Evolutionary conservation across 2,329 filamentous ascomycete genomes (phyloP), one percentile per base, ranked within the genome.

Genomic region (Neopestalotiopsis sp.): DNA sequence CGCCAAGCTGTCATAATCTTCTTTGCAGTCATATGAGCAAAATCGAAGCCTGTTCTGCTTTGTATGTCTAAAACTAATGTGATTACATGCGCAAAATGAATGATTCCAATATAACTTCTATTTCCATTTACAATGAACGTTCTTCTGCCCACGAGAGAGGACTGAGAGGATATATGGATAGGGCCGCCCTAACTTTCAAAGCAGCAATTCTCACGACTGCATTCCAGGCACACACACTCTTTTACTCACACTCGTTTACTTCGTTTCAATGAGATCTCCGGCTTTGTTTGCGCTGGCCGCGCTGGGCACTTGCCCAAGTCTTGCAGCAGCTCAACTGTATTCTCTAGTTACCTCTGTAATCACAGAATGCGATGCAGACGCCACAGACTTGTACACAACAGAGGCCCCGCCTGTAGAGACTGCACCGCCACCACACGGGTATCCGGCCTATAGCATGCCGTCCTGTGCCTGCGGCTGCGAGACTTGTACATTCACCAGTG

Each of bases 401-500:
- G 56, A 24, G 1, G 56, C n/a, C 28, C 13, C 17, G 17, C 20
- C 56, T 7, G 56, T 32, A 28, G 56, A 32, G 20, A 32, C 56
- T 58, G 28, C 56, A 24, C 56, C 6, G 28, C 7, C 17, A 24
- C 2, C 20, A n/a, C 17, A 58, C 28, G 56, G 56, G 7, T 28
- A 7, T 13, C 10, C 7, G 20, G 56, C 56, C 56, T 58, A 58
- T 14, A 58, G 7, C 7, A 58, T 58, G 56, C 56, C 56, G 1
- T 32, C 56, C 5, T 63, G 61, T n/a, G 34, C n/a, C 17, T 63
- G 38, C 14, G 61, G 38, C 34, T 63, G 59, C n/a, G n/a, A 20
- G 32, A 38, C 59, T 42, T 58, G 61, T 49, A 63, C 61, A 24
- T 42, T 12, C 14, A 63, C 61, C 1, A 63, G 61, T 34, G 38